These are phyloP conservation scores for Fusarium pilosicola DNA, from an alignment of 2,329 filamentous ascomycete species.

Conservation along the genomic window DNA sequence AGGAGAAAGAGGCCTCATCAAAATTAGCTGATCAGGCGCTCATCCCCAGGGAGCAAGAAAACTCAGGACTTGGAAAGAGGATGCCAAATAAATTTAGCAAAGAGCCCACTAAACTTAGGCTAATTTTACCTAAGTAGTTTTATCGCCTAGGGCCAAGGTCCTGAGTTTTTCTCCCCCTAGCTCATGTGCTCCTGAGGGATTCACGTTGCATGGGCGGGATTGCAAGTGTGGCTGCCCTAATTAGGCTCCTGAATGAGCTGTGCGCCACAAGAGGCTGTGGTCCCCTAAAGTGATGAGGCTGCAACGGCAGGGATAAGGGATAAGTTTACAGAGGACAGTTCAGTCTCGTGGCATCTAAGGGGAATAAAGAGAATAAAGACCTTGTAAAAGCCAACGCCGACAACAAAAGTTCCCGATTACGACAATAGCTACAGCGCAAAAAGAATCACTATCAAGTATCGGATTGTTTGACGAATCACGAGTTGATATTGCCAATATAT, in stretches of 20 bases:
- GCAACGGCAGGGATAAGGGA: not conserved
- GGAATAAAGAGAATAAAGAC: constrained; percentile 18
- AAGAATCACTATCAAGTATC: not conserved
- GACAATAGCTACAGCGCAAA: constrained; percentile 3
- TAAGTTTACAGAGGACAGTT: constrained; percentile 34
- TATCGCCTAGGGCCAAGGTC: too few relatives aligned
- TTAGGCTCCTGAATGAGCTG: constrained; percentile 17
- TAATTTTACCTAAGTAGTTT: too few relatives aligned
- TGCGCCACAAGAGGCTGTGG: constrained; percentile 27
- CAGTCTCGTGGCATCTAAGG: constrained; percentile 35
- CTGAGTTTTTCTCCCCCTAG: too few relatives aligned
- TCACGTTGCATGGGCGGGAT: not conserved
- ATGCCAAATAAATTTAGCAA: too few relatives aligned
- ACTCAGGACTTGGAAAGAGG: too few relatives aligned
- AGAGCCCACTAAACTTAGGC: too few relatives aligned
- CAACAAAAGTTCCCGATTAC: constrained; percentile 10
- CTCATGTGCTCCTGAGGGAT: constrained; percentile 3
- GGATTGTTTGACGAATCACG: not conserved
- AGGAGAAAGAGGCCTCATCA: constrained; percentile 15
- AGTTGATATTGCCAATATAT: not conserved
- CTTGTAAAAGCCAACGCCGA: constrained; percentile 12
- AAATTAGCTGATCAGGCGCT: constrained; percentile 26
- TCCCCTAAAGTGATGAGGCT: constrained; percentile 33
- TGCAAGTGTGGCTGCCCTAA: constrained; percentile 22
- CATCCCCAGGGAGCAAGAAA: too few relatives aligned